Conservation (phyloP, 805 yeast species). For the Osmozyma mogii region DNA sequence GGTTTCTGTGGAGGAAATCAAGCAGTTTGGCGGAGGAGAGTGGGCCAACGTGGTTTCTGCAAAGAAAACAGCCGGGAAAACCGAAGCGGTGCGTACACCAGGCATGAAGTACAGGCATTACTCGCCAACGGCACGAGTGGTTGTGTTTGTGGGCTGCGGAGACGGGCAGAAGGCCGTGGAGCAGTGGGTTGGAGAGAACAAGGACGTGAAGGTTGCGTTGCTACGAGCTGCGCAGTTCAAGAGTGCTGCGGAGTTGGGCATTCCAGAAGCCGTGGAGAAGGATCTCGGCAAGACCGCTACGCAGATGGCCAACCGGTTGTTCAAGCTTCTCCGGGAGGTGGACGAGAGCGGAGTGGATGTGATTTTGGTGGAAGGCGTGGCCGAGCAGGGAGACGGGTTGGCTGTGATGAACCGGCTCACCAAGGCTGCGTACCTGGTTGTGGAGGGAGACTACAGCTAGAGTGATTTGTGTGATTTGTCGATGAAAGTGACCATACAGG, state of each 20-base stretch:
- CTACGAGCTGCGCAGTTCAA: constrained; percentile 36
- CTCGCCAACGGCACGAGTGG: constrained; percentile 81
- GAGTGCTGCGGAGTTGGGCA: constrained; percentile 11
- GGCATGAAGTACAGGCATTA: constrained; percentile 98
- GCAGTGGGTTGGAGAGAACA: constrained; percentile 11
- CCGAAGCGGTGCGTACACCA: constrained; percentile 80
- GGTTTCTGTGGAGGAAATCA: constrained; percentile 69
- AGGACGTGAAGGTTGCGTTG: constrained; percentile 39
- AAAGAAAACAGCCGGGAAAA: constrained; percentile 52
- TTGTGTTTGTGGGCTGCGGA: constrained; percentile 48
- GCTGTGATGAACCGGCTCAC: constrained; percentile 89
- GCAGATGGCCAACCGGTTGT: constrained; percentile 70
- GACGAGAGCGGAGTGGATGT: constrained; percentile 63
- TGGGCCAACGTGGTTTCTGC: constrained; percentile 66
- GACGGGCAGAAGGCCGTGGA: constrained; percentile 32
- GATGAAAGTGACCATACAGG: too few species aligned
- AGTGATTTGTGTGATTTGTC: too few species aligned
- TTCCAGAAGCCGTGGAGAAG: constrained; percentile 17
- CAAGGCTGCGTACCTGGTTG: constrained; percentile 87
- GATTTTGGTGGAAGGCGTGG: constrained; percentile 80
- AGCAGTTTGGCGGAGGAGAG: constrained; percentile 49
- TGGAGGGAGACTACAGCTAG: too few species aligned
- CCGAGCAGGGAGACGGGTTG: constrained; percentile 70
- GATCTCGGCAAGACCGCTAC: constrained; percentile 39
- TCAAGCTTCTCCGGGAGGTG: constrained; percentile 63